Base-by-base conservation (phyloP, 192 early-diverging fungal species). In the Entrophospora sp. region DNA sequence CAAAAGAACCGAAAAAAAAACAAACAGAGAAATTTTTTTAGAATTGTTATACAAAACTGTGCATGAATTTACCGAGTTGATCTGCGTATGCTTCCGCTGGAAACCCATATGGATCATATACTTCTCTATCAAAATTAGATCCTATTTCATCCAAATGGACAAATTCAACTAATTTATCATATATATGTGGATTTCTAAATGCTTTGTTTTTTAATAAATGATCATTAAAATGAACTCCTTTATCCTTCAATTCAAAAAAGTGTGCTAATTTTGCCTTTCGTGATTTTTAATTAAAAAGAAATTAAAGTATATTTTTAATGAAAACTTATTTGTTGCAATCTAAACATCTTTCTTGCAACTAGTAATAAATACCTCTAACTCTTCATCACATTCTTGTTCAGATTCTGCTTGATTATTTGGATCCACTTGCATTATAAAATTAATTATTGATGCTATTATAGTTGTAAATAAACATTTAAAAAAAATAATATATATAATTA, bases 111-210 rank as follows among this genome's bases (percentile, higher is more conserved):
- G 89, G 87, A 48, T 92, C 85, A 73, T 86, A 92, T 25, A 87
- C 75, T 5, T 82, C 77, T 34, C 76, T 77, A 5, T 80, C 73
- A 74, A 89, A 84, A 61, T 95, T 93, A 30, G 87, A 83, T 4
- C 93, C 92, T 36, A 78, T 75, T 73, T 94, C 92, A 65, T 94
- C 86, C 31, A 97, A 67, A 5, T 83, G 81, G 31, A 92, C 75
- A 70, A 89, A 87, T 32, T 91, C 88, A 5, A 97, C 90, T 24
- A 95, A 75, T 72, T 92, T 89, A 37, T 79, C 77, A 78, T 91
- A 93, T 56, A 97, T 95, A 36, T 88, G 83, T 13, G 95, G 95
- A 68, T 97, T 97, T 12, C 90, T 80, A 74, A 94, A 95, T 9
- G 89, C 83, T 72, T 93, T 94, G 72, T 89, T 95, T 20, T 83